Evolutionary conservation across 257 asterid species (phyloP), one percentile per base, ranked within the genome.

Genomic region (Solanum megistacrolobum): DNA sequence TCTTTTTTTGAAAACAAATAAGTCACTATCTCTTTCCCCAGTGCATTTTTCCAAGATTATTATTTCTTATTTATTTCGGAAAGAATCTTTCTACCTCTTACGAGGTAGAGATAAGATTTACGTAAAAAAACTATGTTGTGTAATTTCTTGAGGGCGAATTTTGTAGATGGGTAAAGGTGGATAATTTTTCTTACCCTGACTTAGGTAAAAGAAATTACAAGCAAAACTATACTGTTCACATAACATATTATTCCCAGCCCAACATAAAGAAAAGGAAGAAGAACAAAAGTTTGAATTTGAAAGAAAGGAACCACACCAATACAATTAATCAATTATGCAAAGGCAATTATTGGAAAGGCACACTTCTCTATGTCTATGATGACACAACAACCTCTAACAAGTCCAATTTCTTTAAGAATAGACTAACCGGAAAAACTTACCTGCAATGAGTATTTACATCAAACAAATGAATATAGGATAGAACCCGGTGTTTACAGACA

Each of bases 1-100:
- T 52, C 9, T 41, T 52, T 52, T n/a, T 16, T 16, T 52, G 23
- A 52, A 52, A 55, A 55, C n/a, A 55, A 55, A 55, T 0, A 13
- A 48, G 25, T 55, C 65, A 20, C n/a, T 0, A 18, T 20, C n/a
- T 55, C n/a, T 20, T 55, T 20, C 66, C 27, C 23, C 98, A 92
- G 81, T 89, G 92, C 99, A 96, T 95, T 89, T 90, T 96, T 96
- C 87, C 97, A 96, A 39, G 46, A 60, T 21, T 90, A 95, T 69
- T 65, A n/a, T 65, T 23, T 55, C 25, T 20, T 55, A 55, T 55
- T 55, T 55, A 55, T 55, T 20, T 55, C 65, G 5, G 4, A 55
- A 18, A 7, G 1, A 55, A 55, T 20, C 25, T 55, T 20, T 18
- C 65, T 18, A 14, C 9, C 62, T 52, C 23, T 52, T 9, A 16